phyloP scores from a whole-genome alignment of 805 yeast genomes.

The Candida ortonii region DNA sequence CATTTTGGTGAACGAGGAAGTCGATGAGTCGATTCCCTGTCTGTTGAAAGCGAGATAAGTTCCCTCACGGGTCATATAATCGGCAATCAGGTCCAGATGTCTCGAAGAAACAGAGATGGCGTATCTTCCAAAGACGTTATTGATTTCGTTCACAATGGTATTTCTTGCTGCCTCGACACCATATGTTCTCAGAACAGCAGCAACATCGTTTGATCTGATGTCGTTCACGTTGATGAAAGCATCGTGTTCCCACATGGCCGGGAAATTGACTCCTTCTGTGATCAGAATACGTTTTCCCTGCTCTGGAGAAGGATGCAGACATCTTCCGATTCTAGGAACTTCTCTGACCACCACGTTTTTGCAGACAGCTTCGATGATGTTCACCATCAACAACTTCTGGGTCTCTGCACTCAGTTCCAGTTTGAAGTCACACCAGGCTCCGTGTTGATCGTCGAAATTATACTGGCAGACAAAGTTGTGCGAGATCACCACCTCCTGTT shows the following conservation, averaged over 20 bases:
- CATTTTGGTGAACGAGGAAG: slow-evolving; percentile 98
- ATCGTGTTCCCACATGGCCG: slow-evolving; percentile 97
- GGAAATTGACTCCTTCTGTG: slow-evolving; percentile 98
- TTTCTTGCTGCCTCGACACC: slow-evolving; percentile 99
- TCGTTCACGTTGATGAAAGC: slow-evolving; percentile 87
- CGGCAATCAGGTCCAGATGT: slow-evolving; percentile 95
- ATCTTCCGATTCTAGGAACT: slow-evolving; percentile 86
- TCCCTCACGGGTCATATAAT: slow-evolving; percentile 99
- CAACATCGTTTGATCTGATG: slow-evolving; percentile 88
- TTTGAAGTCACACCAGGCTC: slow-evolving; percentile 91
- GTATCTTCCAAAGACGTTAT: slow-evolving; percentile 92
- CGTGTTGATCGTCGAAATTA: slow-evolving; percentile 84
- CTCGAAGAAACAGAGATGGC: slow-evolving; percentile 91
- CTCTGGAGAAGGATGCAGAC: slow-evolving; percentile 75
- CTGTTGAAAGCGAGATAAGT: slow-evolving; percentile 94
- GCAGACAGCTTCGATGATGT: slow-evolving; percentile 89
- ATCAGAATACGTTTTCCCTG: slow-evolving; percentile 73
- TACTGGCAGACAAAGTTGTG: slow-evolving; percentile 74
- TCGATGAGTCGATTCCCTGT: slow-evolving; percentile 94
- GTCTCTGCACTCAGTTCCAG: slow-evolving; percentile 80
- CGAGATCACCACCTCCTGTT: slow-evolving; percentile 70
- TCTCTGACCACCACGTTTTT: slow-evolving; percentile 90
- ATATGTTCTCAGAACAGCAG: slow-evolving; percentile 83
- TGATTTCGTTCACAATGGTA: slow-evolving; percentile 93
- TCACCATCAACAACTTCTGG: slow-evolving; percentile 94